A percentile compares a stretch with the other conserved stretches of the same genome.
phyloP scores from a whole-genome alignment of 257 asterid species.

The Mentha longifolia region DNA sequence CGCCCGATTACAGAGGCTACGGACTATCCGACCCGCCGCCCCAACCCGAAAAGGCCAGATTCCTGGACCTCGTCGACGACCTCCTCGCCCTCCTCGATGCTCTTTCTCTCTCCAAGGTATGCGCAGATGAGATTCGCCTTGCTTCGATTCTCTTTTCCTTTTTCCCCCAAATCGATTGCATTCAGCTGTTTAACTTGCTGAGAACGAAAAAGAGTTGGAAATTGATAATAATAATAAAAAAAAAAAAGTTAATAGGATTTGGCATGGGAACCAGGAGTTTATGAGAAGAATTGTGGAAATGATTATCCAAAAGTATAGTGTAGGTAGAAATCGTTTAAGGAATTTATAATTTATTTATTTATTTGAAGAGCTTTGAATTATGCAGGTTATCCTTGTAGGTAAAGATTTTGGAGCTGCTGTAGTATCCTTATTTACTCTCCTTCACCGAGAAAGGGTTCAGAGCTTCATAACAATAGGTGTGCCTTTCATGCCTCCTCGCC shows the following conservation, averaged over 20 bases:
- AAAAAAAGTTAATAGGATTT: background rate
- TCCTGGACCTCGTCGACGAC: slow-evolving; percentile 47
- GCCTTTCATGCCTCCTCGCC: slow-evolving; percentile 58
- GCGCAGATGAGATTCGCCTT: background rate
- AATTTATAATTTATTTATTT: too few relatives aligned
- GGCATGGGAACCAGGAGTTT: background rate
- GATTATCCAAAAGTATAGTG: too few relatives aligned
- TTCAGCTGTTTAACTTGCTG: background rate
- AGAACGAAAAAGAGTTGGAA: too few relatives aligned
- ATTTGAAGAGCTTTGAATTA: background rate
- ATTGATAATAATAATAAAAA: too few relatives aligned
- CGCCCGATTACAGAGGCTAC: slow-evolving; percentile 59
- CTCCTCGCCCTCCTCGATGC: slow-evolving; percentile 49
- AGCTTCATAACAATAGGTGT: slow-evolving; percentile 66
- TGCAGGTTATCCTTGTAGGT: slow-evolving; percentile 72
- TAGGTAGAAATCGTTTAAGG: too few relatives aligned
- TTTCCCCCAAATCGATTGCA: background rate
- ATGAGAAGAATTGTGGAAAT: too few relatives aligned
- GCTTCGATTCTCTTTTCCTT: background rate
- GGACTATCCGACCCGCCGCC: slow-evolving; percentile 63
- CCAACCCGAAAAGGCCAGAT: slow-evolving; percentile 47
- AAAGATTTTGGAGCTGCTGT: slow-evolving; percentile 75
- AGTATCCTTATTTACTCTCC: slow-evolving; percentile 50
- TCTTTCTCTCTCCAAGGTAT: slow-evolving; percentile 50
- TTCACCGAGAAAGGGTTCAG: slow-evolving; percentile 57